Base-by-base conservation (phyloP, 345 rosid species). In the Dovyalis caffra region DNA sequence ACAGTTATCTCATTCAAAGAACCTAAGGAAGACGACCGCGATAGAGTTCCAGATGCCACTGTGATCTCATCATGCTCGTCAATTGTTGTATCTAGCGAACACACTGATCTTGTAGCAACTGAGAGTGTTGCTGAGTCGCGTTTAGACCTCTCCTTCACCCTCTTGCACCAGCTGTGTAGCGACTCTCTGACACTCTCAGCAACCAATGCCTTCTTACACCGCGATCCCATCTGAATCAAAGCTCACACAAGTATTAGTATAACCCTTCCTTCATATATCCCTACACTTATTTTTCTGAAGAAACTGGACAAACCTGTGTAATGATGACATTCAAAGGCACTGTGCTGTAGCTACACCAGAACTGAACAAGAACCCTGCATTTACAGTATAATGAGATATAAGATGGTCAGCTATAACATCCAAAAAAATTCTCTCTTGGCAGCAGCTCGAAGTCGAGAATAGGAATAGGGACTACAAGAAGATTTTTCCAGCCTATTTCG, bases 261-360 rank as follows among this genome's bases (percentile, higher is more conserved):
- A n/a, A n/a, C n/a, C n/a, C n/a, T n/a, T n/a, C n/a, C n/a, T n/a
- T n/a, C n/a, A n/a, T n/a, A n/a, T n/a, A n/a, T n/a, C n/a, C n/a
- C n/a, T n/a, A n/a, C n/a, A n/a, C n/a, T n/a, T 73, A 74, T 60
- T 62, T 1, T 21, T 63, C 21, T 20, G 43, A 21, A 60, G 20
- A 56, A n/a, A 34, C 49, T 64, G 66, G 56, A 38, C 85, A n/a
- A 70, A 92, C 97, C 97, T 92, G 94, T 58, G 97, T 89, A 34
- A 95, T 87, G 16, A 95, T 90, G 38, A 92, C 90, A 71, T 95
- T 92, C 61, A 92, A 83, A 65, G 97, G 97, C 67, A 91, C 97
- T 5, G 97, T 95, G 80, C 90, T 92, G 74, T 91, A 86, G 86
- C 99, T 92, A 74, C 99, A 92, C 99, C 97, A 95, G 81, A 95